Evolutionary conservation across 345 rosid species (phyloP).

Genomic region (Euphorbia pulcherrima): DNA sequence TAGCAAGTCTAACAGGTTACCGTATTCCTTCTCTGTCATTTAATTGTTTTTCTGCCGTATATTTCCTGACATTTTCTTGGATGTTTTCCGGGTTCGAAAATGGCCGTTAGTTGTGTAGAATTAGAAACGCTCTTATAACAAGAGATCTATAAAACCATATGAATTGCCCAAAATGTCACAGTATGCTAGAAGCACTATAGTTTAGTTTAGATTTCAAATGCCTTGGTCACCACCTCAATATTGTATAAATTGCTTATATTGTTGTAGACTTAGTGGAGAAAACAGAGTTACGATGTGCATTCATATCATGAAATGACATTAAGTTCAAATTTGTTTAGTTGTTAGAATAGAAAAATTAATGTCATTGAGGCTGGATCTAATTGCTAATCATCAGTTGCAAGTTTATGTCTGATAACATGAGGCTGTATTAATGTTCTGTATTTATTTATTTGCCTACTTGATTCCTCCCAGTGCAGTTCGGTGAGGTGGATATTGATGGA

Average conservation of each 20-base stretch:
- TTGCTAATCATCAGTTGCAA: background rate
- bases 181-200: background rate
- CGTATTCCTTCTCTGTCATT: too few species aligned
- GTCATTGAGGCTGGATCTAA: background rate
- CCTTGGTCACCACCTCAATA: background rate
- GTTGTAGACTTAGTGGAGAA: background rate
- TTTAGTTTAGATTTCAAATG: background rate
- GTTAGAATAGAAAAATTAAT: background rate
- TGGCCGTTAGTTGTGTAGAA: background rate
- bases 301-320: background rate
- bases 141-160: too few species aligned
- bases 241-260: background rate
- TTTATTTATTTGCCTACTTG: background rate
- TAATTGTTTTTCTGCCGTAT: background rate
- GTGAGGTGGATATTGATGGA: constrained; percentile 69
- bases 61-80: background rate
- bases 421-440: background rate
- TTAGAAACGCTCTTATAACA: background rate
- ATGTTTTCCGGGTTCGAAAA: background rate
- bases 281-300: background rate
- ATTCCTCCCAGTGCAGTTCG: constrained; percentile 40
- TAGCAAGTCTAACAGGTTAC: too few species aligned
- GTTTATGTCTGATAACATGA: background rate
- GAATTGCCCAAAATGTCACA: too few species aligned
- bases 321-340: background rate